Percentiles rank a stretch among this genome's conserved stretches.
Evolutionary conservation across 139 green algal genomes (phyloP).

Genomic region (Tetratostichococcus sp.): DNA sequence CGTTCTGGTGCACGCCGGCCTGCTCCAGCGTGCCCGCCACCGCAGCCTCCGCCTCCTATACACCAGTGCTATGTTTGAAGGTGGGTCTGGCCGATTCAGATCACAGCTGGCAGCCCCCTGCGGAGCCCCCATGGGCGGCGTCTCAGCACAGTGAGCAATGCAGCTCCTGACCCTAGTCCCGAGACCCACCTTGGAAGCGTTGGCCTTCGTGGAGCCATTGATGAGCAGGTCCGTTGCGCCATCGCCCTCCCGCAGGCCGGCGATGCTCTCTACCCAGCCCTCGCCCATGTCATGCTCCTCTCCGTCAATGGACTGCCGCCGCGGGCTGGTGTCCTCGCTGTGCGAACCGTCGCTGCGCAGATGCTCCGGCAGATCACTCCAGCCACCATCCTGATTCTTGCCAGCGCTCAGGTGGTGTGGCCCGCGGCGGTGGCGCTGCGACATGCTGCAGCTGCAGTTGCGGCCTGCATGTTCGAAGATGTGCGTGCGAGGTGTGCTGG

Average conservation of each 20-base stretch:
- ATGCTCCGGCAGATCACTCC: neutral
- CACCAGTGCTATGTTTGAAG: neutral
- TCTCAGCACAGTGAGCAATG: too few relatives aligned
- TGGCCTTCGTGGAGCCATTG: neutral
- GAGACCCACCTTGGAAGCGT: neutral
- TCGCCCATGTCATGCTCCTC: slow-evolving; percentile 73
- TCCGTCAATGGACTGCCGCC: neutral
- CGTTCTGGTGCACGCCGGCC: neutral
- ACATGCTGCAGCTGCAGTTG: too few relatives aligned
- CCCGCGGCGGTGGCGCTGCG: neutral
- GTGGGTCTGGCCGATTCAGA: too few relatives aligned
- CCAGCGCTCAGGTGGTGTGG: neutral
- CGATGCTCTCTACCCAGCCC: slow-evolving; percentile 73
- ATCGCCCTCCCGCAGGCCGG: slow-evolving; percentile 68
- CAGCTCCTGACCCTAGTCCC: too few relatives aligned
- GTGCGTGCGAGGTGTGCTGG: too few relatives aligned
- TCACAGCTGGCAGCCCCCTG: too few relatives aligned
- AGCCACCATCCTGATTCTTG: neutral
- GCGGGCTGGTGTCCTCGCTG: neutral
- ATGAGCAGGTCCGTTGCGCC: slow-evolving; percentile 15
- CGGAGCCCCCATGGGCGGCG: too few relatives aligned
- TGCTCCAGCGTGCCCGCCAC: neutral
- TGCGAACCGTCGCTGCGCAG: neutral
- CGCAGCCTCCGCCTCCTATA: slow-evolving; percentile 1
- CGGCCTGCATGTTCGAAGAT: too few relatives aligned